Evolutionary conservation across 2,329 filamentous ascomycete species (phyloP), one percentile per base, ranked within the genome.

Genomic region (Botrytis fragariae): DNA sequence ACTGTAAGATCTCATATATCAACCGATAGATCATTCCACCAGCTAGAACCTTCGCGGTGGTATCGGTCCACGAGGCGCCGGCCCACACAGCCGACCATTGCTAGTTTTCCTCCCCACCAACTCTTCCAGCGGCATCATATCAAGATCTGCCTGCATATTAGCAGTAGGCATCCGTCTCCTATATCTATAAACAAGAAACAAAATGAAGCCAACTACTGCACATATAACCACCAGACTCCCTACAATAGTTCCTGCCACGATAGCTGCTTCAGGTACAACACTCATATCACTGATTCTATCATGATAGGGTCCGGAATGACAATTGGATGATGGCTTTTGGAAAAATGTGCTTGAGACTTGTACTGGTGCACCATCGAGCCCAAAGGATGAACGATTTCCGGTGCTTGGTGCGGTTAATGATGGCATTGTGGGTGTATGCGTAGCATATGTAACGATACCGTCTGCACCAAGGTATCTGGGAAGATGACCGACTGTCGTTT

Each of bases 51-150:
- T 70, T 14, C 29, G 42, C 4, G 29, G 5, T 35, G 22, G 12
- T n/a, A n/a, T 29, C 37, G 25, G 22, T 9, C 29, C 63, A 6
- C 45, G 25, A 48, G 44, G 18, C n/a, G 22, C 29, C 39, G 54
- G 20, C 10, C 29, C 54, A 37, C 29, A 44, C 25, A 60, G 22
- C 3, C 42, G 29, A 0, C 32, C 42, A 62, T 62, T 35, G 37
- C 44, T 22, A 20, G 37, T 85, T 85, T 75, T 82, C 82, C 5
- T 81, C 82, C 9, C 80, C 84, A 18, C 84, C 83, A 9, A 82
- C 85, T 70, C 78, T 10, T 76, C 76, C 20, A 70, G 25, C 5
- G 68, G 68, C 68, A 70, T 69, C 78, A 9, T 65, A 75, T 4
- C 77, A 78, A n/a, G 74, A 78, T 18, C 72, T 78, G 29, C 68